These are phyloP conservation scores for Sanghuangporus weigelae DNA, from an alignment of 1,284 basidiomycete species.

Conservation along the genomic window DNA sequence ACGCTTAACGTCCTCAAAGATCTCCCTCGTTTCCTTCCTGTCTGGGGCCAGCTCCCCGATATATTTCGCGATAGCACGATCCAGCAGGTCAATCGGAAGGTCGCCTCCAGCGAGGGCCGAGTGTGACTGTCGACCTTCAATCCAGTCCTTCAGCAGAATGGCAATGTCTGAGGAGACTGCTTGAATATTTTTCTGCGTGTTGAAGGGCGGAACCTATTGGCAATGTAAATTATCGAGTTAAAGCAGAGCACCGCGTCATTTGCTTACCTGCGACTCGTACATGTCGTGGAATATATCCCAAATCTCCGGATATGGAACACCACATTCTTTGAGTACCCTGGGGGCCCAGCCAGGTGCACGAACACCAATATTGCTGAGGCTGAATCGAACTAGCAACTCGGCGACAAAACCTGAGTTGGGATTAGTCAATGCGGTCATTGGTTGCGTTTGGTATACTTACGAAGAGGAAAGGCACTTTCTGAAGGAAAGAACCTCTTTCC, in stretches of 20 bases:
- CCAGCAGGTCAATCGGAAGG: constrained; percentile 70
- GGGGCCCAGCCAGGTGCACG: constrained; percentile 77
- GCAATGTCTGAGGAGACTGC: constrained; percentile 76
- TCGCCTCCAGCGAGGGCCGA: constrained; percentile 49
- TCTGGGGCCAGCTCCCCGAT: constrained; percentile 57
- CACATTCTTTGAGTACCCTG: constrained; percentile 69
- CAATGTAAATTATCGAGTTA: constrained; percentile 5
- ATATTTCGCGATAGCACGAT: constrained; percentile 65
- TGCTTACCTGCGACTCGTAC: constrained; percentile 77
- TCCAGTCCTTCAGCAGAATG: constrained; percentile 68
- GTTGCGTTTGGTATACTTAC: constrained; percentile 38
- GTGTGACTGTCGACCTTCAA: constrained; percentile 66
- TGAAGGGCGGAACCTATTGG: constrained; percentile 74
- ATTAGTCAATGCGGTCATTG: background rate
- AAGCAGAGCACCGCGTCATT: background rate
- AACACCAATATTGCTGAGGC: constrained; percentile 52
- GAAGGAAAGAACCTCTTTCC: constrained; percentile 81
- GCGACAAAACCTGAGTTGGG: constrained; percentile 55
- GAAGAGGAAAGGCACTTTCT: constrained; percentile 83
- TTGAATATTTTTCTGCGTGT: constrained; percentile 70
- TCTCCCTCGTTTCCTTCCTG: constrained; percentile 50
- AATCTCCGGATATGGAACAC: constrained; percentile 69
- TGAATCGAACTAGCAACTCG: constrained; percentile 64
- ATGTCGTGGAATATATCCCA: constrained; percentile 86
- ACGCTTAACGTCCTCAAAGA: constrained; percentile 64